Evolutionary conservation across 1,284 basidiomycete genomes (phyloP), one percentile per base, ranked within the genome.

Genomic region (Filobasidium uniguttulatum): DNA sequence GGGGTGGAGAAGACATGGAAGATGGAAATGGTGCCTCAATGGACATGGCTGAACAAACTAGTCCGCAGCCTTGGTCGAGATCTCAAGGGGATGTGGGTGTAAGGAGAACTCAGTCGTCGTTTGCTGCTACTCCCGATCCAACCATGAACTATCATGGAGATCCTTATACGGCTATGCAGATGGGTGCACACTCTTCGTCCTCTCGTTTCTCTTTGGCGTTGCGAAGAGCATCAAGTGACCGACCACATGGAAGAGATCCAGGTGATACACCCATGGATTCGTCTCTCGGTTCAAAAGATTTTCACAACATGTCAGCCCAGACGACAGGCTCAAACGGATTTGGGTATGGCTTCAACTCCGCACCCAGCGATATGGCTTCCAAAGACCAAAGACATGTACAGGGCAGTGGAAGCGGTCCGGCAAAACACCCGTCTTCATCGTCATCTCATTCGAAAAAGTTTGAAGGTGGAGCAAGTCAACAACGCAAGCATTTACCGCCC

Each of bases 401-500:
- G n/a, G n/a, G n/a, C n/a, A n/a, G n/a, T n/a, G n/a, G n/a, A n/a
- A n/a, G n/a, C n/a, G n/a, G n/a, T n/a, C n/a, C n/a, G n/a, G n/a
- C n/a, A 33, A 33, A 33, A 33, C 31, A 9, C 31, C n/a, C 31
- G 9, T 10, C 31, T n/a, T 33, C 31, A n/a, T 10, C 9, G 31
- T 10, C 9, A 33, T n/a, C 9, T 33, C 31, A n/a, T n/a, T 33
- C 31, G 31, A n/a, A n/a, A 33, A 33, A 10, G 31, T 33, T 33
- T 9, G 40, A 26, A 43, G 25, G 25, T 15, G 40, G 23, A 26
- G 23, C 40, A 29, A n/a, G 22, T 26, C 15, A 23, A 28, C 40
- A 43, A 26, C 40, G 25, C 12, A 26, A 26, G 20, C 23, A 28
- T 14, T n/a, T 55, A 4, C 54, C 54, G n/a, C 43, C 54, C 15